A percentile compares a stretch with the other conserved stretches of the same genome.
Conservation (phyloP, 495 filamentous ascomycete genomes). For the Viridothelium virens region DNA sequence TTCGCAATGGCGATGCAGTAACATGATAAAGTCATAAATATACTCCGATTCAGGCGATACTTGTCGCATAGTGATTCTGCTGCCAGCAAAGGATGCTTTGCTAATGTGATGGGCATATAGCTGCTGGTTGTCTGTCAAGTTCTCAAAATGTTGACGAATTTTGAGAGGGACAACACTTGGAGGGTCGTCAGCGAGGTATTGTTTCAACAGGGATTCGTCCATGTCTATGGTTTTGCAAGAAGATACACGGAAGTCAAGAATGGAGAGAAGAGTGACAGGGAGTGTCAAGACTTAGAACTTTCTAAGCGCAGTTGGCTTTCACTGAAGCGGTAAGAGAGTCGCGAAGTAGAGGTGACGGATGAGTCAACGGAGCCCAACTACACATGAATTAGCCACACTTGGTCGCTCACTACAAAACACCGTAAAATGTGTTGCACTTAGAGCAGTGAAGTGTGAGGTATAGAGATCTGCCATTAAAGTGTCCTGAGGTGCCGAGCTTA, state of each 20-base stretch:
- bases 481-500: not conserved
- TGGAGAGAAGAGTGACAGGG: not conserved
- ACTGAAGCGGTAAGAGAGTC: too few relatives aligned
- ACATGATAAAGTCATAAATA: constrained; percentile 86
- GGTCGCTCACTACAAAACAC: not conserved
- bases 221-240: constrained; percentile 23
- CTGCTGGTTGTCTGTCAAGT: constrained; percentile 67
- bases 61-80: constrained; percentile 77
- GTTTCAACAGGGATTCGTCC: constrained; percentile 47
- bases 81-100: constrained; percentile 79
- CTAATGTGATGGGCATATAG: constrained; percentile 88
- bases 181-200: constrained; percentile 84
- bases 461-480: not conserved
- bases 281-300: too few relatives aligned
- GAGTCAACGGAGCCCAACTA: not conserved
- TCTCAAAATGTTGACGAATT: constrained; percentile 83
- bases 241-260: not conserved
- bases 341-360: too few relatives aligned
- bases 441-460: not conserved
- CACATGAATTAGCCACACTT: not conserved
- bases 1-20: constrained; percentile 60
- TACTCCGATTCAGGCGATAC: constrained; percentile 81
- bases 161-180: constrained; percentile 77
- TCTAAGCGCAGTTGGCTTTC: too few relatives aligned
- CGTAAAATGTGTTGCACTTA: not conserved